Evolutionary conservation across 345 rosid species (phyloP).

Genomic region (Eucalyptus erythrocorys): DNA sequence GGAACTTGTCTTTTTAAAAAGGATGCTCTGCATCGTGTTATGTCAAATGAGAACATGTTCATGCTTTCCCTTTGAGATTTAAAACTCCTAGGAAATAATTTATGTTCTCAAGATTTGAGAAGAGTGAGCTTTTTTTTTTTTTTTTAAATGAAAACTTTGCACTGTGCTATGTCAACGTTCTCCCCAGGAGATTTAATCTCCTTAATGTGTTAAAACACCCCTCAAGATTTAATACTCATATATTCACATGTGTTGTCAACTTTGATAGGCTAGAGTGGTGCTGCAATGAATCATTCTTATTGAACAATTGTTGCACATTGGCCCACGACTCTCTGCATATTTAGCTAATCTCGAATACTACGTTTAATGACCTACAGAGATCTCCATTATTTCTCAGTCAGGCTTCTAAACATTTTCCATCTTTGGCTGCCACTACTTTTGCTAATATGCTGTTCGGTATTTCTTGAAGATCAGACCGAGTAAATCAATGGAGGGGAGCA

Average conservation of each 20-base stretch:
- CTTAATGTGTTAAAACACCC: neutral
- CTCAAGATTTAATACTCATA: neutral
- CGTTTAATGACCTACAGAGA: fast-evolving
- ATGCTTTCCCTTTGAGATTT: neutral
- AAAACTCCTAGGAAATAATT: neutral
- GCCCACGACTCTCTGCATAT: neutral
- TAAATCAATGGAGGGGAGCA: neutral
- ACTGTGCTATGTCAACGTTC: fast-evolving
- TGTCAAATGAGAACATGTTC: neutral
- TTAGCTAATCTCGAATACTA: fast-evolving
- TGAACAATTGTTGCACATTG: fast-evolving
- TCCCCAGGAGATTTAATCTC: neutral
- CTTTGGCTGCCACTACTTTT: fast-evolving
- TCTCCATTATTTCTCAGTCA: neutral
- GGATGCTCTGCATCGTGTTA: neutral
- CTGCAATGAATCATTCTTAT: neutral
- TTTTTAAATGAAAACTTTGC: neutral
- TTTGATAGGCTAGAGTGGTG: fast-evolving
- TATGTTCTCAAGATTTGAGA: neutral
- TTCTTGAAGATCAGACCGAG: neutral
- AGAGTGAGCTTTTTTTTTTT: fast-evolving
- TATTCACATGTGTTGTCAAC: fast-evolving
- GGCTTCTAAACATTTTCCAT: neutral
- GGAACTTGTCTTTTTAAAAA: neutral
- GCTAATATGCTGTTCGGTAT: fast-evolving